These are phyloP conservation scores for Exophiala aquamarina DNA, from an alignment of 2,329 filamentous ascomycete species.

Conservation along the genomic window DNA sequence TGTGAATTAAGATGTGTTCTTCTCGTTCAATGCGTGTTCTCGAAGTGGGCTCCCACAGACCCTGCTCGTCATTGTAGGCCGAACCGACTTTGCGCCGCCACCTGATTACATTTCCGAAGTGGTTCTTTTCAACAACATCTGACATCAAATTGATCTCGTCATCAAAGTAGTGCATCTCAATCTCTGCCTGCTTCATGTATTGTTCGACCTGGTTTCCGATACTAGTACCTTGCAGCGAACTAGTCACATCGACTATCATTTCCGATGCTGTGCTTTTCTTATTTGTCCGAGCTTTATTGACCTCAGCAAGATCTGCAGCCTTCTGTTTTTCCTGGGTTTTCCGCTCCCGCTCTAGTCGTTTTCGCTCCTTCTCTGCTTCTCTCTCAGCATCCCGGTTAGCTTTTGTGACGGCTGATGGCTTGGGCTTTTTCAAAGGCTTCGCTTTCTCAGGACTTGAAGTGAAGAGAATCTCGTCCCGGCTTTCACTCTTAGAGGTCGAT, in stretches of 20 bases:
- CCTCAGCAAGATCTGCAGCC: slow-evolving; percentile 66
- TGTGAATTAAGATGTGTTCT: slow-evolving; percentile 60
- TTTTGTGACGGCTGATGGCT: slow-evolving; percentile 42
- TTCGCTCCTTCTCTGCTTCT: slow-evolving; percentile 55
- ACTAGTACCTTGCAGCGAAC: slow-evolving; percentile 50
- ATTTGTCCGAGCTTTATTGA: slow-evolving; percentile 70
- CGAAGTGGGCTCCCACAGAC: slow-evolving; percentile 64
- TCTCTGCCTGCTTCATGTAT: slow-evolving; percentile 43
- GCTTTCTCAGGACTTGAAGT: slow-evolving; percentile 43
- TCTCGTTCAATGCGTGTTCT: slow-evolving; percentile 50
- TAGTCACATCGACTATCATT: slow-evolving; percentile 73
- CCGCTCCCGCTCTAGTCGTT: slow-evolving; percentile 49
- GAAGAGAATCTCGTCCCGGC: slow-evolving; percentile 23
- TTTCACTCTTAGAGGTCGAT: slow-evolving; percentile 5
- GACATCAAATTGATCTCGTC: slow-evolving; percentile 29
- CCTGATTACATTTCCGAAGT: slow-evolving; percentile 52
- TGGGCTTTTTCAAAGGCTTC: slow-evolving; percentile 15
- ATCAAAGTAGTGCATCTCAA: slow-evolving; percentile 38
- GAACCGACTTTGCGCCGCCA: slow-evolving; percentile 70
- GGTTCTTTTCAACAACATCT: slow-evolving; percentile 37
- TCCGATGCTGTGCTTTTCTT: slow-evolving; percentile 72
- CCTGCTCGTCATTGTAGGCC: slow-evolving; percentile 60
- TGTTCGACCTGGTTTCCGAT: slow-evolving; percentile 45
- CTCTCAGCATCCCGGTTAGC: slow-evolving; percentile 54
- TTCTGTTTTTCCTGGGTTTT: slow-evolving; percentile 64